Percentiles rank a stretch among this genome's conserved stretches.
Evolutionary conservation across 345 rosid species (phyloP).

Genomic region (Populus deltoides): DNA sequence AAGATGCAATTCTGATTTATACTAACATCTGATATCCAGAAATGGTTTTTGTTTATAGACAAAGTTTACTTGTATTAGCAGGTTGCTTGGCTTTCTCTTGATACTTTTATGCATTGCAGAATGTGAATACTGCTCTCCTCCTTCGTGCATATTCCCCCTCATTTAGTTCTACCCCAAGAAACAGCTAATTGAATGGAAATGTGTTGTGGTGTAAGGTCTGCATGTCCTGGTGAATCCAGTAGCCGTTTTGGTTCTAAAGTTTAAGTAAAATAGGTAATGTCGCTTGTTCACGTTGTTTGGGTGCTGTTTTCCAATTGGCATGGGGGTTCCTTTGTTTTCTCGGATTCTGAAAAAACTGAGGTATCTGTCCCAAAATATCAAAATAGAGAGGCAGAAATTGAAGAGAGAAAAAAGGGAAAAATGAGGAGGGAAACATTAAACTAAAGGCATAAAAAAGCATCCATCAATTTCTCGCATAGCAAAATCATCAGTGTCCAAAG

Average conservation of each 20-base stretch:
- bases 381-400: too few species aligned
- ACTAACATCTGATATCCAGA: constrained; percentile 28
- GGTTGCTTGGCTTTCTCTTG: not conserved
- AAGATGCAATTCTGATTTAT: constrained; percentile 3
- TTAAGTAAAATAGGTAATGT: not conserved
- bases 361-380: too few species aligned
- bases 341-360: too few species aligned
- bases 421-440: too few species aligned
- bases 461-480: too few species aligned
- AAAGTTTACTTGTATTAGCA: not conserved
- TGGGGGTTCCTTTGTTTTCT: too few species aligned
- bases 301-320: too few species aligned
- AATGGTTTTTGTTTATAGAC: constrained; percentile 13
- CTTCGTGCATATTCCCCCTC: not conserved
- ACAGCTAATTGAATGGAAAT: not conserved
- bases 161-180: not conserved
- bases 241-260: not conserved
- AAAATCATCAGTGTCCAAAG: too few species aligned
- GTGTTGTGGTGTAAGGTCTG: not conserved
- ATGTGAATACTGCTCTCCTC: constrained; percentile 1
- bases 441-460: too few species aligned
- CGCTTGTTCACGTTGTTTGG: not conserved
- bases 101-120: not conserved
- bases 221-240: not conserved
- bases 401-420: too few species aligned